Percentiles rank a stretch among this genome's conserved stretches.
Evolutionary conservation across 192 early-diverging fungal genomes (phyloP).

Genomic region (Geranomyces michiganensis): DNA sequence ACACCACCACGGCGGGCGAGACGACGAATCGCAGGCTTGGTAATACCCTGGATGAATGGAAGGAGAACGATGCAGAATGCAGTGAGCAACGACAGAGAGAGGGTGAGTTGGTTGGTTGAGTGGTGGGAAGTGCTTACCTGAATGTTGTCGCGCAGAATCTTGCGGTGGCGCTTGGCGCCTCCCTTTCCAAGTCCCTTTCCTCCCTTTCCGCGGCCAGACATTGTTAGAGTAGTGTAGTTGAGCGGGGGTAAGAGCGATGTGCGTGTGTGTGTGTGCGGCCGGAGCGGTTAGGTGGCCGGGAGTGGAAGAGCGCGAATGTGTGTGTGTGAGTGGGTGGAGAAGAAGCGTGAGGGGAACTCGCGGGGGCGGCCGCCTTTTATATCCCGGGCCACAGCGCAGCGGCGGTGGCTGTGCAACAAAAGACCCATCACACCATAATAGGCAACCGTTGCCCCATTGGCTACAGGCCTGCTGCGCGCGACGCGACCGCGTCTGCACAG

Average conservation of each 20-base stretch:
- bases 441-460: too few species aligned
- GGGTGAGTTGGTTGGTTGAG: constrained; percentile 18
- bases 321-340: background rate
- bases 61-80: background rate
- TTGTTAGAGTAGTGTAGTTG: constrained; percentile 40
- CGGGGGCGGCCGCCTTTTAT: constrained; percentile 17
- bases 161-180: constrained; percentile 99
- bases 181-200: constrained; percentile 99
- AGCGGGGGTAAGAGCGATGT: background rate
- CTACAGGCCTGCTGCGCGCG: too few species aligned
- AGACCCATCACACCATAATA: too few species aligned
- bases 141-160: constrained; percentile 99
- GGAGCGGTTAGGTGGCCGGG: background rate
- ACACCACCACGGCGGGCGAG: constrained; percentile 99
- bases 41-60: constrained; percentile 67
- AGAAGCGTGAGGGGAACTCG: background rate
- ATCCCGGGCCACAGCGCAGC: background rate
- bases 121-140: constrained; percentile 50
- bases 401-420: too few species aligned
- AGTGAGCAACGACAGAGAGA: background rate
- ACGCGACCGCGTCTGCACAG: too few species aligned
- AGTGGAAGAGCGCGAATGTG: too few species aligned
- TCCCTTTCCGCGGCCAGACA: constrained; percentile 99
- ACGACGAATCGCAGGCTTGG: constrained; percentile 98
- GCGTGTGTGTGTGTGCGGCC: background rate